Evolutionary conservation across 768 basidiomycete species (phyloP).

Genomic region (Lactarius pseudohatsudake): DNA sequence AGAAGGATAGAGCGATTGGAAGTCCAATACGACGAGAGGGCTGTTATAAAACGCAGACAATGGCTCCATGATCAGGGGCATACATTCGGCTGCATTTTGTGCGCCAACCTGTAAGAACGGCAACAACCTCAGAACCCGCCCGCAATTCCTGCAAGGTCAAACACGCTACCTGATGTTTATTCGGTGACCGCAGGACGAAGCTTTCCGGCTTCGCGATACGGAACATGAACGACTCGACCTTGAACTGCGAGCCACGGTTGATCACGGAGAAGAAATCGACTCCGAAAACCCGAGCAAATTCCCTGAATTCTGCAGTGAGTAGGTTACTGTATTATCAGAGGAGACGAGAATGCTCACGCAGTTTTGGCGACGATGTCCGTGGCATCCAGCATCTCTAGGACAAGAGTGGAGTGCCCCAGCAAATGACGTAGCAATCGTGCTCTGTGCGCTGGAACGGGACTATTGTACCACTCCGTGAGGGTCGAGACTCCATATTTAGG

Average conservation of each 20-base stretch:
- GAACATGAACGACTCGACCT: conserved; percentile 99
- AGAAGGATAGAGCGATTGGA: conserved; percentile 94
- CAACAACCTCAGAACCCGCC: conserved; percentile 4
- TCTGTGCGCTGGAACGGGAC: conserved; percentile 54
- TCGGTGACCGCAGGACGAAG: conserved; percentile 89
- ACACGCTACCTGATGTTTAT: conserved; percentile 65
- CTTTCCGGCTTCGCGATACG: conserved; percentile 95
- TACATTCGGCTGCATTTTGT: conserved; percentile 95
- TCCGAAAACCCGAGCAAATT: conserved; percentile 96
- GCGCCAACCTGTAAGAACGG: conserved; percentile 69
- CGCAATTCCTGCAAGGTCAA: neutral
- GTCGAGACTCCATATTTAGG: conserved; percentile 25
- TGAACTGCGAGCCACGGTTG: conserved; percentile 95
- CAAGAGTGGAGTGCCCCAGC: conserved; percentile 59
- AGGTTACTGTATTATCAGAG: neutral
- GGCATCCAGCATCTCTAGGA: conserved; percentile 77
- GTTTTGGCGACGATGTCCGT: conserved; percentile 85
- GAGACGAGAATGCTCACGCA: conserved; percentile 56
- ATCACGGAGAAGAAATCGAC: conserved; percentile 97
- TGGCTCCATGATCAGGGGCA: conserved; percentile 95
- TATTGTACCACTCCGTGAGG: conserved; percentile 72
- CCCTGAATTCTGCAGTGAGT: conserved; percentile 48
- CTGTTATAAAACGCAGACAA: conserved; percentile 89
- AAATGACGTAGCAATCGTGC: conserved; percentile 62
- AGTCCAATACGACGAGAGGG: conserved; percentile 92